These are phyloP conservation scores for Limnomonas spitsbergensis DNA, from an alignment of 139 green algal genomes.

Conservation along the genomic window DNA sequence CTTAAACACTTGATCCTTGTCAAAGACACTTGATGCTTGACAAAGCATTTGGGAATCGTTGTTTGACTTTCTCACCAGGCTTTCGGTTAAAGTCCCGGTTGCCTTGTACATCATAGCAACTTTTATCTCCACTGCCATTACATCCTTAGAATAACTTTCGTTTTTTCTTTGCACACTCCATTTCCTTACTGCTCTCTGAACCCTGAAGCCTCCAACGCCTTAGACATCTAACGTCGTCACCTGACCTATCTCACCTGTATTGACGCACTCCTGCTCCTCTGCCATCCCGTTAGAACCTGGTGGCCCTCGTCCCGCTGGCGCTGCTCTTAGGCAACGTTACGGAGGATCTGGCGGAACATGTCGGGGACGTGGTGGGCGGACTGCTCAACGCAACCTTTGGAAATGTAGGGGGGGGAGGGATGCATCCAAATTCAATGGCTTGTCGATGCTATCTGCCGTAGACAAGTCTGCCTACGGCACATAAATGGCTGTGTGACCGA, in stretches of 20 bases:
- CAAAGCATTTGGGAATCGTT: too few species aligned
- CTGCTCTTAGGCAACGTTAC: slow-evolving; percentile 87
- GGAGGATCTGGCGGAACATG: slow-evolving; percentile 79
- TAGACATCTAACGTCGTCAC: too few species aligned
- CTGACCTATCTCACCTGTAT: too few species aligned
- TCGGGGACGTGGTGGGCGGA: slow-evolving; percentile 50
- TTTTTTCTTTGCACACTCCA: not conserved
- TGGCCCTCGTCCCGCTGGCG: slow-evolving; percentile 74
- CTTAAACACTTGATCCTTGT: too few species aligned
- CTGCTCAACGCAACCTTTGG: slow-evolving; percentile 31
- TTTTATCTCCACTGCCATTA: not conserved
- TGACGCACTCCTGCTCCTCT: too few species aligned
- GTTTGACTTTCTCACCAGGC: too few species aligned
- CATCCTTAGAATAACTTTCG: not conserved
- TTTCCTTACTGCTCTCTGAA: not conserved
- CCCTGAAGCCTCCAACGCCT: too few species aligned
- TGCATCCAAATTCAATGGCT: not conserved
- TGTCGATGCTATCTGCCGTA: not conserved
- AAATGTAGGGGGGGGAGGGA: slow-evolving; percentile 8
- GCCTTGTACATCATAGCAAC: too few species aligned
- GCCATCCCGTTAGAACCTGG: slow-evolving; percentile 65
- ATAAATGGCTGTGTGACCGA: too few species aligned
- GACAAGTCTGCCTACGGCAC: not conserved
- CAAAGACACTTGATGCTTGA: too few species aligned
- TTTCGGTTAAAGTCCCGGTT: too few species aligned